Conservation (phyloP, 805 yeast genomes). For the Candida rishiriensis region DNA sequence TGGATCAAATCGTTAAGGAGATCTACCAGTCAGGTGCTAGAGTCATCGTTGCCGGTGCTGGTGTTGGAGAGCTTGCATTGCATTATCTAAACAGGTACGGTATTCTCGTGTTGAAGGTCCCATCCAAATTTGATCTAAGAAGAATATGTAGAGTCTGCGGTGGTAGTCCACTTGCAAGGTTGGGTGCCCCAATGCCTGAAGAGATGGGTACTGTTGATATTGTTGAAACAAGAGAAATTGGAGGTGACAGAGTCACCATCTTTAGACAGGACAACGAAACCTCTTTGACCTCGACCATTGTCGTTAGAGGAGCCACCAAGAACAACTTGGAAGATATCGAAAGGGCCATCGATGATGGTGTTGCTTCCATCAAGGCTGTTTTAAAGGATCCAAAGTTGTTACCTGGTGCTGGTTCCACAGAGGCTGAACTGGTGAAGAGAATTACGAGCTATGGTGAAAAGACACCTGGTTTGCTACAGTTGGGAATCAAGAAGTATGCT, state of each 20-base stretch:
- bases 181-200: conserved; percentile 93
- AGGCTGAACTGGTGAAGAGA: conserved; percentile 77
- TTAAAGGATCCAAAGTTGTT: conserved; percentile 75
- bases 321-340: conserved; percentile 91
- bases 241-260: conserved; percentile 94
- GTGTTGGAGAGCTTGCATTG: conserved; percentile 86
- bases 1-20: conserved; percentile 80
- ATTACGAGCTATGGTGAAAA: conserved; percentile 84
- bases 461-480: conserved; percentile 88
- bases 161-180: conserved; percentile 90
- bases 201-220: conserved; percentile 86
- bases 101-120: conserved; percentile 81
- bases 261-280: conserved; percentile 69
- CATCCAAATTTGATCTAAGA: conserved; percentile 91
- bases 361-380: conserved; percentile 83
- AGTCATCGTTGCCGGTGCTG: conserved; percentile 92
- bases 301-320: conserved; percentile 94
- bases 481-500: conserved; percentile 92
- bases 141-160: conserved; percentile 95
- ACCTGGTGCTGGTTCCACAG: conserved; percentile 97
- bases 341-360: conserved; percentile 97
- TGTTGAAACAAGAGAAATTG: conserved; percentile 90
- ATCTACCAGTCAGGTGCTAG: conserved; percentile 79
- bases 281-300: conserved; percentile 87
- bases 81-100: conserved; percentile 88